Evolutionary conservation across 495 filamentous ascomycete genomes (phyloP), one percentile per base, ranked within the genome.

Genomic region (Podospora australis): DNA sequence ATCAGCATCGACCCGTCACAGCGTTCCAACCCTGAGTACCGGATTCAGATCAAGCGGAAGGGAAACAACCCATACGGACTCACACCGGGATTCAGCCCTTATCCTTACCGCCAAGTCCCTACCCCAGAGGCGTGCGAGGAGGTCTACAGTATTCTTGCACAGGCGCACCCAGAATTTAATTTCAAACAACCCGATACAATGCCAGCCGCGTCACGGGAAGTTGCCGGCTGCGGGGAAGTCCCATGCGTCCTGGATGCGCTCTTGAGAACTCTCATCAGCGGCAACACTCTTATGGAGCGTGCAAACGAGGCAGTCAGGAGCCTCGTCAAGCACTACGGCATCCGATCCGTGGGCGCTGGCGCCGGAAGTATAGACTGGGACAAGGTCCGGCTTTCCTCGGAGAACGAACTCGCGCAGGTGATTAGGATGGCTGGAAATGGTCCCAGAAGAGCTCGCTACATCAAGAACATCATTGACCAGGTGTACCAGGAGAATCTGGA

Each of bases 141-240:
- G 48, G 86, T 96, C n/a, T 77, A 81, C 48, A 59, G 70, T 1
- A 70, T 95, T 1, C 72, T 98, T 0, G 73, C 79, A 1, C 68
- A 70, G 11, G 56, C 80, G 2, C 88, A 96, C 57, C 86, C 83
- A 1, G 68, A 80, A 32, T 74, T 86, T 3, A 16, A 10, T 16
- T 14, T 16, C 11, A 68, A 69, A 23, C 71, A 74, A 7, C 91
- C 92, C 1, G 67, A 79, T 13, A 78, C 68, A 1, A 81, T 92
- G 13, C 88, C 88, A 0, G 66, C 75, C 6, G 87, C 92, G 1
- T 88, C 87, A n/a, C 66, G 87, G 2, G 83, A 83, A 2, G 77
- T 89, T 11, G 80, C 90, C 14, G 91, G 90, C 2, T 98, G 92
- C 55, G 92, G 92, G 11, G 90, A 98, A 63, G 92, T 96, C 0